Evolutionary conservation across 73 alveolate species (phyloP), one percentile per base, ranked within the genome.

Genomic region (Blepharisma stoltei): DNA sequence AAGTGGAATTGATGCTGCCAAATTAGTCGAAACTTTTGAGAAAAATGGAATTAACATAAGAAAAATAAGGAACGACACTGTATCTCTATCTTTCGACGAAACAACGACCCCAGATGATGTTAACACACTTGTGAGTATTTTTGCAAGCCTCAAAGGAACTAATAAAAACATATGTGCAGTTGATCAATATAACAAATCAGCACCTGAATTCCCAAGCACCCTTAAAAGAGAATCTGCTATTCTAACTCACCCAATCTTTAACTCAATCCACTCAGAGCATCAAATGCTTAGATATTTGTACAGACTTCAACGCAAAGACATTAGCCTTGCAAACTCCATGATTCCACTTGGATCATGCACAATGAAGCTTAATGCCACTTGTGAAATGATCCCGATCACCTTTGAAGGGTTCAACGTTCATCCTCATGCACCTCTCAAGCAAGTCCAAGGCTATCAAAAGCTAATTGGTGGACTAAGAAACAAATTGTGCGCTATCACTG

Each of bases 331-430:
- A 8, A 86, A 86, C 49, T 86, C 95, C 5, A 92, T 92, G 97
- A 92, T 92, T 49, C 93, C 98, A 25, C 89, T 92, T 11, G 96
- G 99, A 37, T 83, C 95, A 23, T 95, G 99, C 91, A 95, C 99
- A 37, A 88, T 95, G 97, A 95, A 95, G 86, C 91, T 93, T 45
- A 95, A 95, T 85, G 93, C 99, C 8, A 88, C 97, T 9, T 82
- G 89, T 55, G 79, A 81, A 7, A 60, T 93, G 97, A 89, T 92
- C 27, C 99, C 99, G 47, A 89, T 94, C 86, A 87, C 97, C 37
- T 93, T 87, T 88, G 83, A 90, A 23, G 96, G 94, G 46, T 85
- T 92, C 77, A 41, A 80, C 76, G 80, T 95, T 66, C 99, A 95
- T 78, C 99, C 99, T 47, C 94, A 81, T 68, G 95, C 97, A 6